Percentiles rank a stretch among this genome's conserved stretches.
phyloP scores from a whole-genome alignment of 768 basidiomycete genomes.

The Tubosaeta sp. region DNA sequence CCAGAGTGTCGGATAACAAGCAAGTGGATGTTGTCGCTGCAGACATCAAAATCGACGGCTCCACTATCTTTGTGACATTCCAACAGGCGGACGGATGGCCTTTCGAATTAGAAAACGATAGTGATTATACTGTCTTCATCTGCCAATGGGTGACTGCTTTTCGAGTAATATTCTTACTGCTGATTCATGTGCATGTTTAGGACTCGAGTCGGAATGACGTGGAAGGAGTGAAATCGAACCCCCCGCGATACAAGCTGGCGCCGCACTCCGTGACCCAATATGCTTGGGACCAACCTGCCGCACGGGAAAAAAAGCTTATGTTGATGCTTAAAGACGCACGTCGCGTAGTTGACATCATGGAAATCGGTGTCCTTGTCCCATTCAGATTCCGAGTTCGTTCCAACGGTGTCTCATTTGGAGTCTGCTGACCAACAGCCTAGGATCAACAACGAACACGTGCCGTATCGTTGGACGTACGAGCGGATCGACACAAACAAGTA shows the following conservation, averaged over 20 bases:
- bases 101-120: constrained; percentile 86
- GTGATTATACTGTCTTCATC: constrained; percentile 62
- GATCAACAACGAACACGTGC: constrained; percentile 53
- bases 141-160: constrained; percentile 62
- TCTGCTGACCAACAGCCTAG: constrained; percentile 29
- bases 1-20: constrained; percentile 35
- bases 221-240: constrained; percentile 35
- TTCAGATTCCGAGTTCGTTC: constrained; percentile 74
- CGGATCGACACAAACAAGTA: constrained; percentile 80
- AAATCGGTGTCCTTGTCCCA: constrained; percentile 88
- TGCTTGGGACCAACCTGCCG: constrained; percentile 93
- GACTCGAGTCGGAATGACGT: constrained; percentile 41
- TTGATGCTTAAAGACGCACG: constrained; percentile 58
- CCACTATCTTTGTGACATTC: constrained; percentile 86
- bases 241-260: constrained; percentile 50
- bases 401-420: background rate
- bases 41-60: constrained; percentile 78
- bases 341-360: constrained; percentile 83
- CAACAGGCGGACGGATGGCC: constrained; percentile 73
- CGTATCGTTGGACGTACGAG: constrained; percentile 89
- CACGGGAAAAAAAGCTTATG: constrained; percentile 71
- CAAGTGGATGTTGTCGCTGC: constrained; percentile 58
- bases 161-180: background rate
- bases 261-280: constrained; percentile 60
- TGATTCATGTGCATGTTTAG: constrained; percentile 32